Base-by-base conservation (phyloP, 163 green algal species). In the Scenedesmus sp. region DNA sequence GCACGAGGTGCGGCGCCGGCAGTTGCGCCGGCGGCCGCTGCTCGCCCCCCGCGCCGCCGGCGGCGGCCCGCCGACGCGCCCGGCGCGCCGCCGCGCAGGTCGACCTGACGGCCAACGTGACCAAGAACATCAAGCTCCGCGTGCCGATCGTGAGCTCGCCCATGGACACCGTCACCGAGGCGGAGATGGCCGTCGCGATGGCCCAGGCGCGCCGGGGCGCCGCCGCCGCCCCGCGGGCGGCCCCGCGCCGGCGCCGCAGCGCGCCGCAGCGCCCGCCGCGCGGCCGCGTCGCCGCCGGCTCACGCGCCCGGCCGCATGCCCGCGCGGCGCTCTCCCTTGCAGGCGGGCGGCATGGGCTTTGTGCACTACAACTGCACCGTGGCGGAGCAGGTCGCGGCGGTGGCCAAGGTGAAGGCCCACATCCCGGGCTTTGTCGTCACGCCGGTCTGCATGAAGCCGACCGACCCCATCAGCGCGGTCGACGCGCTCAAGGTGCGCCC, bases 81-180 rank as follows among this genome's bases (percentile, higher is more conserved):
- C 64, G 42, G 63, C 20, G 22, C 14, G 15, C 28, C 53, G 29
- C 28, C 20, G 15, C 64, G 60, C 83, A 96, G 92, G 94, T 99
- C 1, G 92, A 95, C 79, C 85, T 99, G 42, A 86, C 78, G 13
- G 91, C 86, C 11, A 83, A 95, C 42, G 73, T 99, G 17, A 97
- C 94, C 9, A 91, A 86, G 44, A 95, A 95, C 81, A 95, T 99
- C 71, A 71, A 51, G 48, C 85, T 99, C 64, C 85, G 87, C 31
- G 93, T 92, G 20, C 96, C 96, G 15, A 84, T 99, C 10, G 93
- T 98, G 28, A 93, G 83, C 60, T 97, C 92, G 0, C 95, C 95
- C 14, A 99, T 99, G 95, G 95, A 99, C 85, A 99, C 95, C 15
- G 96, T 99, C 1, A 99, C 96, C 6, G 96, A 98, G 83, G 87